These are phyloP conservation scores for Calycina herbarum DNA, from an alignment of 2,329 filamentous ascomycete genomes.

Conservation along the genomic window DNA sequence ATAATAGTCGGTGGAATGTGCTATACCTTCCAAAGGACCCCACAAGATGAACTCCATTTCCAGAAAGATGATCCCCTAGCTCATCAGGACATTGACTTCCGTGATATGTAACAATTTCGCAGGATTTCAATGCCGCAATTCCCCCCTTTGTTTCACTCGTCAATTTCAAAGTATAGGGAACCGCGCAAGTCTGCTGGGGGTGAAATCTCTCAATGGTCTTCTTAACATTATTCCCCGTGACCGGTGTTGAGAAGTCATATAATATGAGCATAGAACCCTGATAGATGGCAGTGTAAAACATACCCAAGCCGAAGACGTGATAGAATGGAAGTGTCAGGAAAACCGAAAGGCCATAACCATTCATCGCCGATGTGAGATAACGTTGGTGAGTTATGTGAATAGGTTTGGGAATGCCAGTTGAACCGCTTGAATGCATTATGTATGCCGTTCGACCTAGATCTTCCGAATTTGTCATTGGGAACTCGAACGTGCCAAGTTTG, in stretches of 20 bases:
- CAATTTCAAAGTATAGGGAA: conserved; percentile 65
- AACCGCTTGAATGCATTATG: conserved; percentile 45
- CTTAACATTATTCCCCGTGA: too few relatives aligned
- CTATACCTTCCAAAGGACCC: conserved; percentile 58
- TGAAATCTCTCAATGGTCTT: too few relatives aligned
- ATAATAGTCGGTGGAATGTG: conserved; percentile 2
- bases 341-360: conserved; percentile 27
- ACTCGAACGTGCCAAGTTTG: too few relatives aligned
- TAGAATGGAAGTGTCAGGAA: conserved; percentile 59
- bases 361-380: conserved; percentile 37
- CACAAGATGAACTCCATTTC: conserved; percentile 54
- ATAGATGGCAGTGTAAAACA: conserved; percentile 21
- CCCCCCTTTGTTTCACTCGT: conserved; percentile 59
- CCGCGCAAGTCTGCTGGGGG: conserved; percentile 38
- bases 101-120: conserved; percentile 56
- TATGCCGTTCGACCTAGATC: conserved; percentile 11
- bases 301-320: conserved; percentile 59
- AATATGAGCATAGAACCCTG: too few relatives aligned
- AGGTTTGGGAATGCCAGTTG: conserved; percentile 60
- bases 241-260: too few relatives aligned
- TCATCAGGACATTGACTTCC: conserved; percentile 60
- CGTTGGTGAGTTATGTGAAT: conserved; percentile 50
- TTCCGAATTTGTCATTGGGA: too few relatives aligned
- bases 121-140: conserved; percentile 45
- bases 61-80: conserved; percentile 54